These are phyloP conservation scores for Ganoderma boninense DNA, from an alignment of 1,284 basidiomycete genomes.

Conservation along the genomic window DNA sequence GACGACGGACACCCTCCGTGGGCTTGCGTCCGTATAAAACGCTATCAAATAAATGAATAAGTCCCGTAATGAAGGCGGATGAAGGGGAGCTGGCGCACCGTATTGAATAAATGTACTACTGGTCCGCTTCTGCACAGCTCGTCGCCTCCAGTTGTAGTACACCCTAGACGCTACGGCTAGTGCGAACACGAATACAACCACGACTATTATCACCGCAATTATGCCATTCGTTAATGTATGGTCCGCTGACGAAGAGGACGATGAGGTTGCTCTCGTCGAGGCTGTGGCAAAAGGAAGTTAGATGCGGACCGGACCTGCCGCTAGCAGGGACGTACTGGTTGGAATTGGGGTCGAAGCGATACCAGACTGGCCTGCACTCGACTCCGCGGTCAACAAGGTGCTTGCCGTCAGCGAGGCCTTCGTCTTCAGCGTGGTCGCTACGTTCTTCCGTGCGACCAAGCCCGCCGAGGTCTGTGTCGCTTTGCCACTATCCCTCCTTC, in stretches of 20 bases:
- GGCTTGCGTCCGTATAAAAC: background rate
- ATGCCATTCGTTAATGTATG: constrained; percentile 8
- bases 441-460: background rate
- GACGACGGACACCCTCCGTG: background rate
- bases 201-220: constrained; percentile 20
- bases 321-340: no score
- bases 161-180: constrained; percentile 2
- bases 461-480: background rate
- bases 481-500: background rate
- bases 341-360: background rate
- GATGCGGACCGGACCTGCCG: background rate
- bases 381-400: background rate
- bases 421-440: background rate
- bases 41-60: background rate
- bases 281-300: background rate
- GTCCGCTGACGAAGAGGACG: background rate
- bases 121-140: background rate
- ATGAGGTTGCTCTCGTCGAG: background rate
- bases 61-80: background rate
- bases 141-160: constrained; percentile 10
- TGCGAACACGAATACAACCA: constrained; percentile 2
- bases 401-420: background rate
- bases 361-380: background rate
- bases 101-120: background rate
- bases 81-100: background rate